Evolutionary conservation across 2,329 filamentous ascomycete genomes (phyloP), one percentile per base, ranked within the genome.

Genomic region (Gyromitra esculenta): DNA sequence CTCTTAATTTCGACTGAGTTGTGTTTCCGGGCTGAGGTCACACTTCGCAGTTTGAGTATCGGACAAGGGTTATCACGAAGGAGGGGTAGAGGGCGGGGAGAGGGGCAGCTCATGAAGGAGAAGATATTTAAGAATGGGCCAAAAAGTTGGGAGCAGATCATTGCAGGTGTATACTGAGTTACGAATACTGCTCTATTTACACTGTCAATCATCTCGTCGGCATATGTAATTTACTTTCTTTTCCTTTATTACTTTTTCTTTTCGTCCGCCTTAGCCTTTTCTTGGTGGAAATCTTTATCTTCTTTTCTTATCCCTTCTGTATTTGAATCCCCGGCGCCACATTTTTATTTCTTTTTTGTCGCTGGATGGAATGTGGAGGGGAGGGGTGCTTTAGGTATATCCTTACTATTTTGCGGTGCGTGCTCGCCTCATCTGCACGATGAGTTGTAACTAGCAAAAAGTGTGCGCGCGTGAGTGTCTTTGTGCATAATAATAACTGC

Each of bases 151-250:
- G 45, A 8, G 37, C 3, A 5, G 18, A 54, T 52, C 18, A 48
- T 59, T 66, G 52, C 45, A 59, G 52, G 45, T 31, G 57, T 59
- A 48, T n/a, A 35, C 13, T 73, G 56, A 25, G 68, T 45, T 41
- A 45, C 41, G 35, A 66, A 69, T 73, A 43, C 66, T 66, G 35
- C 66, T 48, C 54, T 69, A n/a, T 68, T 41, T 59, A 21, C 43
- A 39, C 41, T 54, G n/a, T 64, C 50, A 56, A 48, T 39, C 43
- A 54, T 64, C 68, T 54, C 31, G n/a, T 35, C 8, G 56, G 18
- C 52, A 50, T 70, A 52, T 77, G 52, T 75, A 69, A 66, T 68
- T 68, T 77, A 66, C 39, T 73, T 68, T 72, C 41, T 65, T 76
- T 62, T 54, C 68, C 72, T 37, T 68, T 71, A 60, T 43, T 57